Evolutionary conservation across 1,284 basidiomycete genomes (phyloP).

Genomic region (Marasmius fiardii): DNA sequence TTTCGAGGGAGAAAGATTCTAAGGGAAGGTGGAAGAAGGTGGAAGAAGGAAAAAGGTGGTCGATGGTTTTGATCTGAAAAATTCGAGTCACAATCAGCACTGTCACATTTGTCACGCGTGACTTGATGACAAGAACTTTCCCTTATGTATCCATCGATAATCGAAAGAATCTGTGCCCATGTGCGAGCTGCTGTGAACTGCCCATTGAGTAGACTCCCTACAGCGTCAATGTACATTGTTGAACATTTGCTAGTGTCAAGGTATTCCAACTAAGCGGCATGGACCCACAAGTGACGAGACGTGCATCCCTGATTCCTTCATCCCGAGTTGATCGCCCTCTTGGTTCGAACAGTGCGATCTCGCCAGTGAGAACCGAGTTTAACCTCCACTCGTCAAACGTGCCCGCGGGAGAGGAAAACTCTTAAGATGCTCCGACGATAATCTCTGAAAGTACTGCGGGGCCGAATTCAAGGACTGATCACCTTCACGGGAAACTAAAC

Average conservation of each 20-base stretch:
- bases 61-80: slow-evolving; percentile 12
- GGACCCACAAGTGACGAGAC: neutral
- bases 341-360: no score
- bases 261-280: neutral
- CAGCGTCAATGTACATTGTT: neutral
- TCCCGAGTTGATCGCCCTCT: no score
- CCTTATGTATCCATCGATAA: neutral
- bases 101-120: neutral
- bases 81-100: slow-evolving; percentile 9
- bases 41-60: slow-evolving; percentile 10
- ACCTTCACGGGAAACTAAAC: no score
- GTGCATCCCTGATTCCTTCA: no score
- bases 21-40: neutral
- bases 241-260: neutral
- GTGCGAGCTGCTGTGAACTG: neutral
- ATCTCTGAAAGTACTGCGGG: no score
- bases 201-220: neutral
- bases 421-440: no score
- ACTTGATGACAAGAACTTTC: slow-evolving; percentile 9
- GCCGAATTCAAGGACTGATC: no score
- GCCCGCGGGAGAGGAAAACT: no score
- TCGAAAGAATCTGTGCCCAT: neutral
- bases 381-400: no score
- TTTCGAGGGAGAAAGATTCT: slow-evolving; percentile 15
- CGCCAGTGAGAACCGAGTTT: no score